Conservation (phyloP, 1,284 basidiomycete genomes). For the Malassezia cuniculi region DNA sequence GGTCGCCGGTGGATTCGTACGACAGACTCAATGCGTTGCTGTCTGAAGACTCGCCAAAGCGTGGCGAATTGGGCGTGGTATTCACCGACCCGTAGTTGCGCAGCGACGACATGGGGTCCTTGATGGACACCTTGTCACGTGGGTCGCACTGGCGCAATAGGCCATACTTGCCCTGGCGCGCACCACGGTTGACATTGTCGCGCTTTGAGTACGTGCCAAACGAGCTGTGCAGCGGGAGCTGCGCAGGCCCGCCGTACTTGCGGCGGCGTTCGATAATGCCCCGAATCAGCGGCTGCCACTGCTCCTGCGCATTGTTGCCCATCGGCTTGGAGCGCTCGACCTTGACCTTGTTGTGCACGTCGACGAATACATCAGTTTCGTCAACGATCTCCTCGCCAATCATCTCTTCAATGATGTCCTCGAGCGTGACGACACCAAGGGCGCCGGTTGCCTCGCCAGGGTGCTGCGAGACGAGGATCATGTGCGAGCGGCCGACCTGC, state of each 20-base stretch:
- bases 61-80: slow-evolving; percentile 10
- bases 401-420: slow-evolving; percentile 54
- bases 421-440: slow-evolving; percentile 47
- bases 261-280: slow-evolving; percentile 42
- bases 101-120: slow-evolving; percentile 21
- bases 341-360: slow-evolving; percentile 38
- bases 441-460: slow-evolving; percentile 70
- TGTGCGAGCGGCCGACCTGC: slow-evolving; percentile 87
- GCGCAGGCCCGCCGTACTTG: slow-evolving; percentile 29
- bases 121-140: slow-evolving; percentile 34
- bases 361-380: slow-evolving; percentile 43
- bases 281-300: slow-evolving; percentile 41
- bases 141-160: slow-evolving; percentile 13
- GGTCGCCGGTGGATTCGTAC: no score
- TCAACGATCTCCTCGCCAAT: slow-evolving; percentile 43
- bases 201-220: slow-evolving; percentile 26
- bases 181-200: slow-evolving; percentile 7
- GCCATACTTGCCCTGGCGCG: slow-evolving; percentile 19
- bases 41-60: no score
- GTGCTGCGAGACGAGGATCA: slow-evolving; percentile 70
- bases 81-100: slow-evolving; percentile 8
- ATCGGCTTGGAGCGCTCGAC: slow-evolving; percentile 19
- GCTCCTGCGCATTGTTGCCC: slow-evolving; percentile 10
- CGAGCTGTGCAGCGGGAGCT: slow-evolving; percentile 26
- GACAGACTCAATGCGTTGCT: slow-evolving; percentile 9